phyloP scores from a whole-genome alignment of 1,139 yeast genomes.

The Diutina mesorugosa region DNA sequence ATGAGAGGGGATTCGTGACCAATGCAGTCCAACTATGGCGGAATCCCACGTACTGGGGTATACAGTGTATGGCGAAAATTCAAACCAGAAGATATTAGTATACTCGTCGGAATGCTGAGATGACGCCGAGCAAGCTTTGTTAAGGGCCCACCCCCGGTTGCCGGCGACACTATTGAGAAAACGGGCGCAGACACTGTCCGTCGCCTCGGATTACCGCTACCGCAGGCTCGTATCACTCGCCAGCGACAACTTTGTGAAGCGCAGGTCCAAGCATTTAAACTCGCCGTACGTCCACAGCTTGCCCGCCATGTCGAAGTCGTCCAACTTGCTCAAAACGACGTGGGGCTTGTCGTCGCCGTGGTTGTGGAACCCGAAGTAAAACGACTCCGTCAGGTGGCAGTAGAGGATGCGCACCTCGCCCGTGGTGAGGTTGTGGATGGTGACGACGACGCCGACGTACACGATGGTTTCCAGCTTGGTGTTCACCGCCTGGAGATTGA shows the following conservation, averaged over 20 bases:
- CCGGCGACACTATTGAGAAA: neutral
- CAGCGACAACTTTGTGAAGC: neutral
- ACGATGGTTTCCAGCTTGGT: constrained; percentile 7
- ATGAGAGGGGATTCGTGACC: neutral
- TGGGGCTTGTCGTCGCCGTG: constrained; percentile 8
- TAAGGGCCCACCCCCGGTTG: neutral
- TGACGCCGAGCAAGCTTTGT: neutral
- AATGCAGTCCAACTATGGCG: neutral
- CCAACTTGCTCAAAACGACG: constrained; percentile 18
- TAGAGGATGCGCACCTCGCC: constrained; percentile 14
- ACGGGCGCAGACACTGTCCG: neutral
- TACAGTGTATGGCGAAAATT: neutral
- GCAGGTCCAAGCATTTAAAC: constrained; percentile 9
- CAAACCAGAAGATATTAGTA: neutral
- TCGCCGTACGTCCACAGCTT: constrained; percentile 23
- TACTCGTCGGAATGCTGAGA: neutral
- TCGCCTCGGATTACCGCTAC: neutral
- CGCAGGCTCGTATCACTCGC: neutral
- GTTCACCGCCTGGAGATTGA: constrained; percentile 4
- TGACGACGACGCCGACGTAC: constrained; percentile 22
- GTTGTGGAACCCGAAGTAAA: constrained; percentile 23
- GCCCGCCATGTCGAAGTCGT: constrained; percentile 9
- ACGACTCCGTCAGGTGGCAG: constrained; percentile 32
- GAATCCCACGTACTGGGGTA: neutral
- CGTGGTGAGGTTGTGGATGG: constrained; percentile 9